Percentiles rank a stretch among this genome's conserved stretches.
Evolutionary conservation across 2,329 filamentous ascomycete species (phyloP).

Genomic region (Neofusicoccum sp.): DNA sequence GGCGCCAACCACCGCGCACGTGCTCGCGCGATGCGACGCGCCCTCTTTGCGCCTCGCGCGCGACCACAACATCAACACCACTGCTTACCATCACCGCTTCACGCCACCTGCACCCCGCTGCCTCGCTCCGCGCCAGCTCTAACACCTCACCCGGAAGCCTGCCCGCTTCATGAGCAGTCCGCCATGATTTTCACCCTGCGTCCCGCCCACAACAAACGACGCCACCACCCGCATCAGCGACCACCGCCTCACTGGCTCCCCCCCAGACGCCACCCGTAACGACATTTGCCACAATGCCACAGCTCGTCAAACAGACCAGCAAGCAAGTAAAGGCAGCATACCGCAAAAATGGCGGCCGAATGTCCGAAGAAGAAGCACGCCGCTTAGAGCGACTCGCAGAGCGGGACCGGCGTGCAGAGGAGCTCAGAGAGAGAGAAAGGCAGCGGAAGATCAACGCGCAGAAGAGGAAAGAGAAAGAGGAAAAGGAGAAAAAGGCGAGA

Average conservation of each 20-base stretch:
- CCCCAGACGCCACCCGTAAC: neutral
- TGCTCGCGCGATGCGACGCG: no score
- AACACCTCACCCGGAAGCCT: neutral
- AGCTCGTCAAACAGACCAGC: constrained; percentile 28
- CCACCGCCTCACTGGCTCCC: neutral
- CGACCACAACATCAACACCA: no score
- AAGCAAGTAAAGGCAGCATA: constrained; percentile 34
- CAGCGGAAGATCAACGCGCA: constrained; percentile 25
- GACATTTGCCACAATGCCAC: neutral
- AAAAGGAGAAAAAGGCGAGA: constrained; percentile 33
- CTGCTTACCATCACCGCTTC: neutral
- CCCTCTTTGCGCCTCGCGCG: no score
- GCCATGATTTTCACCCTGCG: neutral
- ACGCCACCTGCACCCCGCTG: neutral
- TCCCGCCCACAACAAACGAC: neutral
- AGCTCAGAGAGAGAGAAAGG: constrained; percentile 33
- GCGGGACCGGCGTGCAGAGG: constrained; percentile 33
- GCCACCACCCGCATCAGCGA: neutral
- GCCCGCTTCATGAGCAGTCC: neutral
- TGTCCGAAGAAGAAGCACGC: constrained; percentile 29
- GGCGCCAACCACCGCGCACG: no score
- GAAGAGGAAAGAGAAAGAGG: constrained; percentile 31
- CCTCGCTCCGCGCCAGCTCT: neutral
- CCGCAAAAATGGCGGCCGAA: constrained; percentile 29
- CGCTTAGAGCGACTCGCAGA: constrained; percentile 32